These are phyloP conservation scores for Daedaleopsis sinensis DNA, from an alignment of 768 basidiomycete species.

Conservation along the genomic window DNA sequence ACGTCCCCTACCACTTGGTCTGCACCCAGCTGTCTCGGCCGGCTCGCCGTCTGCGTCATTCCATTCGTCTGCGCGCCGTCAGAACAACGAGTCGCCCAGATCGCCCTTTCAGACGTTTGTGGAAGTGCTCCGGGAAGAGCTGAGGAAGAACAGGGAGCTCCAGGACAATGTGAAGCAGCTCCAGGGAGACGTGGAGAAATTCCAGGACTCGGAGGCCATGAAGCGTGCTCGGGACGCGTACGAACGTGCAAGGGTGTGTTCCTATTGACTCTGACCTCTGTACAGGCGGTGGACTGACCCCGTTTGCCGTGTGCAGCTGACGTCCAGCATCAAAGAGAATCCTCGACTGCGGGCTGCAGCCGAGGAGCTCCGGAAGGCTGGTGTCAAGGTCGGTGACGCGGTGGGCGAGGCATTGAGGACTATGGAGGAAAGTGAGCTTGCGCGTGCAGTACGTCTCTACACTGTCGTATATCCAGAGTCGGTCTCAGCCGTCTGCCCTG, in stretches of 20 bases:
- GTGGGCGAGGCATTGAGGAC: constrained; percentile 88
- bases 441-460: constrained; percentile 66
- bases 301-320: constrained; percentile 40
- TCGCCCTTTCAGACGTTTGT: constrained; percentile 98
- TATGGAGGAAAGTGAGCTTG: constrained; percentile 94
- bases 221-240: constrained; percentile 89
- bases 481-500: neutral
- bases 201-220: constrained; percentile 97
- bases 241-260: constrained; percentile 87
- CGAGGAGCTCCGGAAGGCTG: constrained; percentile 87
- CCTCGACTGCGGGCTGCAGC: constrained; percentile 90
- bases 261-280: neutral
- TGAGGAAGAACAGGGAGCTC: constrained; percentile 90
- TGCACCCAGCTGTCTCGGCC: constrained; percentile 23
- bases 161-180: constrained; percentile 98
- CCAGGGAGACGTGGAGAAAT: constrained; percentile 95
- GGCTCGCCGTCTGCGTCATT: constrained; percentile 38
- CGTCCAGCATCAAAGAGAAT: constrained; percentile 95
- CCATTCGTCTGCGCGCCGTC: constrained; percentile 63
- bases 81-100: constrained; percentile 70
- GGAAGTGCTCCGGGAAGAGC: constrained; percentile 89
- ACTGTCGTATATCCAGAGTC: neutral
- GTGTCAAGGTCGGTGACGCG: constrained; percentile 92
- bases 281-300: no score
- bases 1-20: constrained; percentile 35